These are phyloP conservation scores for Linaria vulgaris DNA, from an alignment of 257 asterid species.

Conservation along the genomic window DNA sequence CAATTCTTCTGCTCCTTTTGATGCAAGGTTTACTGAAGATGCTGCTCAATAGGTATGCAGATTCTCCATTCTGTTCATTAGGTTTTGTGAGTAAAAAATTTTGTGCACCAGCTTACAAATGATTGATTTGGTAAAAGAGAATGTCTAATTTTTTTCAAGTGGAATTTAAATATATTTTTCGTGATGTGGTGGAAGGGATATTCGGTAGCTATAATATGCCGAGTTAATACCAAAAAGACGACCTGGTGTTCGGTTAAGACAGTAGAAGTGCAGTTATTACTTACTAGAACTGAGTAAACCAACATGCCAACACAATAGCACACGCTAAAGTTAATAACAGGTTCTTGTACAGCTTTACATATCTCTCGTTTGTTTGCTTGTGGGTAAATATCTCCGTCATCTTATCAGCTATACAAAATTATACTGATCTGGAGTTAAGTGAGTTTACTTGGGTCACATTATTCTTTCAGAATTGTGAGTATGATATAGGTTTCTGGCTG, in stretches of 20 bases:
- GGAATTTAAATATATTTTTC: too few species aligned
- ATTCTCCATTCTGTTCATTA: constrained; percentile 4
- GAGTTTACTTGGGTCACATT: neutral
- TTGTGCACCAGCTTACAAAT: neutral
- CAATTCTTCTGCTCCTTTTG: constrained; percentile 72
- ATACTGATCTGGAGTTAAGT: neutral
- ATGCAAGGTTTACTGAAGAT: constrained; percentile 90
- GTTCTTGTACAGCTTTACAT: neutral
- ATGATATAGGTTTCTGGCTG: constrained; percentile 2
- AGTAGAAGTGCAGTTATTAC: neutral
- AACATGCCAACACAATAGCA: neutral
- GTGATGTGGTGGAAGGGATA: neutral
- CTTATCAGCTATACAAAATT: neutral
- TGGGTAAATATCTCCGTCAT: neutral
- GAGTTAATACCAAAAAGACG: neutral
- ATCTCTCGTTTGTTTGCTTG: neutral
- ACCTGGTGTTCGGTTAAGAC: neutral
- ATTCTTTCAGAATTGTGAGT: constrained; percentile 1
- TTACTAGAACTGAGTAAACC: neutral
- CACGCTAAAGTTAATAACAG: too few species aligned
- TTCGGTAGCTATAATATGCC: neutral
- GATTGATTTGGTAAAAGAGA: too few species aligned
- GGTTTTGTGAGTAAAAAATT: neutral
- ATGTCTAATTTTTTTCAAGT: too few species aligned
- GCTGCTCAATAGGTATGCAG: constrained; percentile 64